A percentile compares a stretch with the other conserved stretches of the same genome.
phyloP scores from a whole-genome alignment of 495 filamentous ascomycete species.

The Podospora comata region DNA sequence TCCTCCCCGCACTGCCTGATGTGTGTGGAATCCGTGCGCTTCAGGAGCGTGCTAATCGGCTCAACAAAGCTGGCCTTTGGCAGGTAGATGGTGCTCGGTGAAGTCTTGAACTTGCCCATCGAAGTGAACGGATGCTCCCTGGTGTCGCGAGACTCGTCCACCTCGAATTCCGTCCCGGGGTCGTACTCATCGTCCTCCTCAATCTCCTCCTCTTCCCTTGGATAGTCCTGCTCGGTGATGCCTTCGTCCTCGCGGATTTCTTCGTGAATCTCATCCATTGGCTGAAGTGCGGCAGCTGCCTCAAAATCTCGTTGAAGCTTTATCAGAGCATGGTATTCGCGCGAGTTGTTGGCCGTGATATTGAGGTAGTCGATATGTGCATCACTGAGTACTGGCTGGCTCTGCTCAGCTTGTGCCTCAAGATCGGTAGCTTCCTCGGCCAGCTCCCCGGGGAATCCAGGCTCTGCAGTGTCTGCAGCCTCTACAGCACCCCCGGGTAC shows the following conservation, averaged over 20 bases:
- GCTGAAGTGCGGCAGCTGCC: slow-evolving; percentile 41
- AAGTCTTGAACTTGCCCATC: slow-evolving; percentile 61
- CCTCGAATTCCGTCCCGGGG: slow-evolving; percentile 32
- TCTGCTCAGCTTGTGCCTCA: background rate
- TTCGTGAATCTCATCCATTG: slow-evolving; percentile 28
- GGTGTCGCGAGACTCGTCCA: slow-evolving; percentile 12
- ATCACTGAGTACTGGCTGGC: slow-evolving; percentile 11
- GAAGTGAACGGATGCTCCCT: slow-evolving; percentile 65
- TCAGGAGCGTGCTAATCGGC: slow-evolving; percentile 63
- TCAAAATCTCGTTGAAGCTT: slow-evolving; percentile 53
- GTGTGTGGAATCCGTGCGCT: slow-evolving; percentile 66
- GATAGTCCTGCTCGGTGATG: background rate
- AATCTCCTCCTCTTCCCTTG: slow-evolving; percentile 21
- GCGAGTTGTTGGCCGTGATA: slow-evolving; percentile 45
- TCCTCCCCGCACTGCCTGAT: slow-evolving; percentile 63
- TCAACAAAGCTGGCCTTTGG: slow-evolving; percentile 63
- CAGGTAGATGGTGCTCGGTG: slow-evolving; percentile 66
- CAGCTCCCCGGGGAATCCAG: slow-evolving; percentile 10
- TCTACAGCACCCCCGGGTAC: slow-evolving; percentile 10
- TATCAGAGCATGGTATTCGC: slow-evolving; percentile 49
- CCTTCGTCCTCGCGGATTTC: slow-evolving; percentile 47
- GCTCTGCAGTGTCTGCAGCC: background rate
- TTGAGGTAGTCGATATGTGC: slow-evolving; percentile 38
- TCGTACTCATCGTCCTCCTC: slow-evolving; percentile 40
- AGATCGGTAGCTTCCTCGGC: slow-evolving; percentile 9